phyloP scores from a whole-genome alignment of 768 basidiomycete genomes.

The Russula compacta region DNA sequence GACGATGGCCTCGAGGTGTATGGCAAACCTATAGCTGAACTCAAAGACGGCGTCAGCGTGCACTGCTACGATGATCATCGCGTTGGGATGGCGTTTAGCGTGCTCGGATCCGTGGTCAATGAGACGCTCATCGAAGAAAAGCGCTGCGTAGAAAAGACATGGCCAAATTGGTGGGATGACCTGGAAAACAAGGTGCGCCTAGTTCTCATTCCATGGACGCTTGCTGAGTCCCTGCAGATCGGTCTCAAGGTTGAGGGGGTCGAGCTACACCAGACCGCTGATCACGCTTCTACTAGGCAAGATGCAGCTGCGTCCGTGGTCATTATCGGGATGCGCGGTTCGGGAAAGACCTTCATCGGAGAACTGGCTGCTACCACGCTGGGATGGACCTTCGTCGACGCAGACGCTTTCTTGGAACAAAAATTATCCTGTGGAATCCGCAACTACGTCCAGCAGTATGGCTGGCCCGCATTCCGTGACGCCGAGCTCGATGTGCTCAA shows the following conservation, averaged over 20 bases:
- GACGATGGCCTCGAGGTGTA: conserved; percentile 89
- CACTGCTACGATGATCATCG: conserved; percentile 99
- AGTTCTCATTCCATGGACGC: neutral
- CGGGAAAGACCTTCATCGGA: conserved; percentile 89
- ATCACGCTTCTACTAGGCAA: conserved; percentile 34
- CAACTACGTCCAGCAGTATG: conserved; percentile 69
- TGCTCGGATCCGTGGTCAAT: conserved; percentile 63
- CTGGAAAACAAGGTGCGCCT: conserved; percentile 79
- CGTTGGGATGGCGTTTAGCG: conserved; percentile 97
- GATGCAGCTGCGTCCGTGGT: conserved; percentile 51
- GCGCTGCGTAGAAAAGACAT: conserved; percentile 97
- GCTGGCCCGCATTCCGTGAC: conserved; percentile 85
- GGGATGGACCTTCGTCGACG: conserved; percentile 72
- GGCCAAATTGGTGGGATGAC: conserved; percentile 99
- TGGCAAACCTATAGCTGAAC: conserved; percentile 55
- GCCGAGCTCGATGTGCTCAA: conserved; percentile 65
- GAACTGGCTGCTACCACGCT: conserved; percentile 64
- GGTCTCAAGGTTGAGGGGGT: conserved; percentile 83
- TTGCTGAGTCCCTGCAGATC: conserved; percentile 44
- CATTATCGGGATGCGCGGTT: conserved; percentile 93
- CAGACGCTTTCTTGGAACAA: conserved; percentile 68
- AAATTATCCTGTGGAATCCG: conserved; percentile 54
- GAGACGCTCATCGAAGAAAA: conserved; percentile 90
- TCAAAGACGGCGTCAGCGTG: conserved; percentile 66
- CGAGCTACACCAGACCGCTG: conserved; percentile 44